Evolutionary conservation across 129 eudicot species (phyloP).

Genomic region (Glebionis coronaria): DNA sequence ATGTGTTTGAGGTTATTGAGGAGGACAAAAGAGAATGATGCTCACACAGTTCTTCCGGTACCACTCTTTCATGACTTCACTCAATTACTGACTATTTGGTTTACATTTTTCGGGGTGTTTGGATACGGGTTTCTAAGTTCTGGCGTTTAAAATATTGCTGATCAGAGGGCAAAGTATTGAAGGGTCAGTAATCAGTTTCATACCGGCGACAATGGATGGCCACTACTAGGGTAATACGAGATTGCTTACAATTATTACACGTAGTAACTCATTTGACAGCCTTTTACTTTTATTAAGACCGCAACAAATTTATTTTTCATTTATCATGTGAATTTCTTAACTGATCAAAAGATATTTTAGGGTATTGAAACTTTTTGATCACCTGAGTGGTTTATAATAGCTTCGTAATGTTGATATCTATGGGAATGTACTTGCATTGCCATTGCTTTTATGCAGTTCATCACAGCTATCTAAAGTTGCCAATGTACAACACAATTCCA

Average conservation of each 20-base stretch:
- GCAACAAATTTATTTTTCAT: background rate
- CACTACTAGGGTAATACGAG: background rate
- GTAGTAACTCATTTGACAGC: background rate
- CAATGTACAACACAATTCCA: too few relatives aligned
- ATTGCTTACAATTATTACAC: background rate
- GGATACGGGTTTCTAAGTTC: background rate
- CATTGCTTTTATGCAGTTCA: too few relatives aligned
- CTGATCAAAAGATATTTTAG: background rate
- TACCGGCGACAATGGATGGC: background rate
- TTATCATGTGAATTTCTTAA: background rate
- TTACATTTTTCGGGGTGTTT: background rate
- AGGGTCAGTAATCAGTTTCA: background rate
- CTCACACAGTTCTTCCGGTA: background rate
- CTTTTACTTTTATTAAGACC: background rate
- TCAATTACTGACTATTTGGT: too few relatives aligned
- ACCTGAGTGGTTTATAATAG: too few relatives aligned
- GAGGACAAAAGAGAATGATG: slow-evolving; percentile 81
- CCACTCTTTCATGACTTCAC: background rate
- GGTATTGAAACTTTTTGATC: too few relatives aligned
- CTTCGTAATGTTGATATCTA: too few relatives aligned
- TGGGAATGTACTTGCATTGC: too few relatives aligned
- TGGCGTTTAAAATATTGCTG: background rate
- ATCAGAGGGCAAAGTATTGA: background rate
- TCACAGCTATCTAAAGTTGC: too few relatives aligned
- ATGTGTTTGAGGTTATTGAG: slow-evolving; percentile 76